A percentile compares a stretch with the other conserved stretches of the same genome.
Conservation (phyloP, 352 stramenopile species). For the Pythium coloratum region DNA sequence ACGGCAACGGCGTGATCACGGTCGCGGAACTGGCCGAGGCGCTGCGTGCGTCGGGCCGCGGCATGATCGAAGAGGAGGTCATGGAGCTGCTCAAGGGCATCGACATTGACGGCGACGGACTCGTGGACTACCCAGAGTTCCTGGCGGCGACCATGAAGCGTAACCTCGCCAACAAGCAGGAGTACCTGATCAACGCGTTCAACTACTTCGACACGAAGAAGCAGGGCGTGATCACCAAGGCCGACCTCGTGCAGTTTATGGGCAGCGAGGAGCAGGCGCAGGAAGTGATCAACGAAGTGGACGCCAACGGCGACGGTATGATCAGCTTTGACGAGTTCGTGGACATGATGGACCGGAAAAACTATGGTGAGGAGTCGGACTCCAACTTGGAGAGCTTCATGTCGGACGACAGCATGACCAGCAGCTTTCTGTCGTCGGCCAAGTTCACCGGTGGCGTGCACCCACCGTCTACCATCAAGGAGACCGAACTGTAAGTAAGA, state of each 20-base stretch:
- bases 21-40: constrained; percentile 85
- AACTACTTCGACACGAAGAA: constrained; percentile 91
- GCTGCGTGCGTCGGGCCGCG: constrained; percentile 77
- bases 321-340: constrained; percentile 95
- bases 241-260: constrained; percentile 91
- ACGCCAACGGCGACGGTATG: constrained; percentile 87
- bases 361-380: constrained; percentile 79
- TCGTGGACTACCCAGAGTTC: constrained; percentile 91
- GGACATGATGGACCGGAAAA: constrained; percentile 88
- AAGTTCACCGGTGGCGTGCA: constrained; percentile 32
- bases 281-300: constrained; percentile 92
- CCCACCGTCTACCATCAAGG: constrained; percentile 43
- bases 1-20: constrained; percentile 89
- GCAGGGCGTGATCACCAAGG: constrained; percentile 84
- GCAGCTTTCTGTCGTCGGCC: constrained; percentile 46
- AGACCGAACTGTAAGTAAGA: constrained; percentile 68
- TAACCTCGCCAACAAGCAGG: constrained; percentile 83
- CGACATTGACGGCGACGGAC: constrained; percentile 88
- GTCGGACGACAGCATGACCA: constrained; percentile 49
- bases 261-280: constrained; percentile 90
- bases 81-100: constrained; percentile 87
- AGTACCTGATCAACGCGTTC: constrained; percentile 89
- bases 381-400: constrained; percentile 40
- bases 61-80: constrained; percentile 89
- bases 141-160: constrained; percentile 91